Conservation (phyloP, 2,329 filamentous ascomycete species). For the Trichoderma sp. region DNA sequence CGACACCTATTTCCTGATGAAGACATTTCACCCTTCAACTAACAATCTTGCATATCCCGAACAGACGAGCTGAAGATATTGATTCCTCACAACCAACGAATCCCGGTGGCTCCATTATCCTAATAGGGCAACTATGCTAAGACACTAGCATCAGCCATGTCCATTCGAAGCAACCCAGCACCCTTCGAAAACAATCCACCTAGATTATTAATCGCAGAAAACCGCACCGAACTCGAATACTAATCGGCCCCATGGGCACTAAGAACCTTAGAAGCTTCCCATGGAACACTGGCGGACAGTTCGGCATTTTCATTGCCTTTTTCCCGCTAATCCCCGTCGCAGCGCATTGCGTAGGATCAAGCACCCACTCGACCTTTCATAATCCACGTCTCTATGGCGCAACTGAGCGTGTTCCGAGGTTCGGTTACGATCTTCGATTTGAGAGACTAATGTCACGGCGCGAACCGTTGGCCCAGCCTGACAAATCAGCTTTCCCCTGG, state of each 20-base stretch:
- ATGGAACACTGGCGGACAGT: not conserved
- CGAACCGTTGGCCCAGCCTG: not conserved
- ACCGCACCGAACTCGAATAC: not conserved
- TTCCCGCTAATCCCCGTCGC: not conserved
- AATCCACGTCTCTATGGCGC: slow-evolving; percentile 14
- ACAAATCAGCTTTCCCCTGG: not conserved
- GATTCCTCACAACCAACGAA: not conserved
- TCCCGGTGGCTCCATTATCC: not conserved
- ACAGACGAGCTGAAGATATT: not conserved
- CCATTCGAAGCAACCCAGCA: not conserved
- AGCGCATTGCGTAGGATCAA: not conserved
- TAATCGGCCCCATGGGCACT: not conserved
- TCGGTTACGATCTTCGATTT: not conserved
- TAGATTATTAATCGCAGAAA: not conserved
- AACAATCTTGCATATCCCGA: not conserved
- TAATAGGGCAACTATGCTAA: not conserved
- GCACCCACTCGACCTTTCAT: not conserved
- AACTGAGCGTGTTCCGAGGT: slow-evolving; percentile 27
- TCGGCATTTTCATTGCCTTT: not conserved
- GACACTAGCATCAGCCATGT: not conserved
- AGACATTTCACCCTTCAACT: not conserved
- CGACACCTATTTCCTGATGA: not conserved
- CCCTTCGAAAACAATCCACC: not conserved
- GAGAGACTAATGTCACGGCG: not conserved
- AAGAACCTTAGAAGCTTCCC: not conserved